These are phyloP conservation scores for Daldinia sp. DNA, from an alignment of 2,329 filamentous ascomycete genomes.

Conservation along the genomic window DNA sequence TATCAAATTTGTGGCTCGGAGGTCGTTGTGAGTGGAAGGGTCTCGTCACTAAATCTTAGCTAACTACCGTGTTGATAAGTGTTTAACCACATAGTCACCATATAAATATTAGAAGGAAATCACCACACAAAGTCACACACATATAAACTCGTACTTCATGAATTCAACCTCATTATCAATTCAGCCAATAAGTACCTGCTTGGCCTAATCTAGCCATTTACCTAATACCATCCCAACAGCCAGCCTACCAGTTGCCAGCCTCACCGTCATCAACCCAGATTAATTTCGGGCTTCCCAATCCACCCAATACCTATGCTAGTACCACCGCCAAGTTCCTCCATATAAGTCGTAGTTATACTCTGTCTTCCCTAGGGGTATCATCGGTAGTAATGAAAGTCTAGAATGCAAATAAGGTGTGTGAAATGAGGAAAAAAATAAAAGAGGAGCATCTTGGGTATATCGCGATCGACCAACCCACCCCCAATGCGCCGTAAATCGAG, in stretches of 20 bases:
- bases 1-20: neutral
- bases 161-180: neutral
- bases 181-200: neutral
- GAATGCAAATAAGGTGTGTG: slow-evolving; percentile 37
- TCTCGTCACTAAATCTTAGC: neutral
- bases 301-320: neutral
- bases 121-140: neutral
- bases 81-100: neutral
- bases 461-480: slow-evolving; percentile 30
- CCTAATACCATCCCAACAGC: neutral
- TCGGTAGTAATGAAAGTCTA: slow-evolving; percentile 48
- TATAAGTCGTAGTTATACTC: slow-evolving; percentile 18
- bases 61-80: neutral
- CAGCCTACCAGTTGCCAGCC: neutral
- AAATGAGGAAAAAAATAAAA: slow-evolving; percentile 25
- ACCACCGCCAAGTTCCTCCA: slow-evolving; percentile 22
- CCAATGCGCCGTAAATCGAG: slow-evolving; percentile 41
- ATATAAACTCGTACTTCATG: neutral
- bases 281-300: neutral
- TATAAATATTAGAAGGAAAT: neutral
- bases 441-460: slow-evolving; percentile 40
- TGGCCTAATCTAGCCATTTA: neutral
- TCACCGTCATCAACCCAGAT: neutral
- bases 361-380: slow-evolving; percentile 51
- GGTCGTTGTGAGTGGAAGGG: neutral